Evolutionary conservation across 495 filamentous ascomycete species (phyloP), one percentile per base, ranked within the genome.

Genomic region (Penicillium paradoxum): DNA sequence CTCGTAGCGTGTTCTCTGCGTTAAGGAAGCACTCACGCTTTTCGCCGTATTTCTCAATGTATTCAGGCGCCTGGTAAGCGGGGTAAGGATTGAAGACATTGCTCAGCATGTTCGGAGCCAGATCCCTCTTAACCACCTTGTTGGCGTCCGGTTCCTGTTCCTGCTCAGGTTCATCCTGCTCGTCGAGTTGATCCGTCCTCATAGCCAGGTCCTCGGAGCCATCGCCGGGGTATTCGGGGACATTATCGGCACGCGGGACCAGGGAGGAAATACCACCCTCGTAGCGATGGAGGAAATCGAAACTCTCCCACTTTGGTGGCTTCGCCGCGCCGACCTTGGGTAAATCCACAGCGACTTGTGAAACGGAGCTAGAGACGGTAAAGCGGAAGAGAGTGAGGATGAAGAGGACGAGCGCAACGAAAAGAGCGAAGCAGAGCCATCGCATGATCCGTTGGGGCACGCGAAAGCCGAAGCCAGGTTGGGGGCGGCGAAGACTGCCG

Each of bases 11-110:
- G 30, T 79, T 76, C 9, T 83, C 70, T 32, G 69, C 69, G 61
- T 93, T 83, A 41, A 96, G 67, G 62, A 86, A 95, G 63, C 91
- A 96, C 51, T 89, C 86, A 22, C 80, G 70, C 48, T 88, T 85
- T 45, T 78, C 72, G 14, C 79, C 82, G 57, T 86, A 83, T 51
- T 82, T 77, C 11, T 64, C 58, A 17, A 77, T 69, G 57, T 89
- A 88, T 19, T 76, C 73, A 6, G 68, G 51, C 2, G 85, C 84
- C 7, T 71, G 57, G 62, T 91, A 89, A 43, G 83, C 74, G 2
- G 84, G 83, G 47, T 90, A 88, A 8, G 89, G 81, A 45, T 83
- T 69, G 64, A 86, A 93, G 2, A 77, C 68, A 7, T 70, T 73
- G 52, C 85, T 86, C n/a, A 68, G 71, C 21, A 75, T 56, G 69